phyloP scores from a whole-genome alignment of 257 asterid genomes.

The Solanum appendiculatum region DNA sequence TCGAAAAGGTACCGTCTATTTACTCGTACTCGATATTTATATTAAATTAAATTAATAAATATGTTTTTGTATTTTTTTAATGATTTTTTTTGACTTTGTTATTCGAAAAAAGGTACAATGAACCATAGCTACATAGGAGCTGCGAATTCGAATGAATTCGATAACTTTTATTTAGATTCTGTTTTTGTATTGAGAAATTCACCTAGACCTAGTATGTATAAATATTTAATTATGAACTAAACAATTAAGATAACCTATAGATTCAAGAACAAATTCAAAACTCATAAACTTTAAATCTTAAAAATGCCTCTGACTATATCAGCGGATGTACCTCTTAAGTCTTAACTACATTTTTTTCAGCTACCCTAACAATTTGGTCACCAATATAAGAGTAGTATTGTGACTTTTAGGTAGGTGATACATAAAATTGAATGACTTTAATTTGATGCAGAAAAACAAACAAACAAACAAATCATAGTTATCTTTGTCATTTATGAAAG shows the following conservation, averaged over 20 bases:
- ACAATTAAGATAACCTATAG: not conserved
- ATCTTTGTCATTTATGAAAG: not conserved
- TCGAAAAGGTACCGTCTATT: fast-evolving
- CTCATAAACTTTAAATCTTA: not conserved
- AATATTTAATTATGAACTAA: fast-evolving
- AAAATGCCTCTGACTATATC: too few relatives aligned
- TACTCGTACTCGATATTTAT: not conserved
- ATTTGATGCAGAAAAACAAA: not conserved
- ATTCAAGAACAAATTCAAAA: too few relatives aligned
- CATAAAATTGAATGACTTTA: not conserved
- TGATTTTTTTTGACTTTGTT: fast-evolving
- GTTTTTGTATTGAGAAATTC: fast-evolving
- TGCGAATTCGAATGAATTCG: fast-evolving
- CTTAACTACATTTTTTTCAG: too few relatives aligned
- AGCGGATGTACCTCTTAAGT: too few relatives aligned
- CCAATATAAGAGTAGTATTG: not conserved
- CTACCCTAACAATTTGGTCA: not conserved
- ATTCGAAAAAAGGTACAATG: too few relatives aligned
- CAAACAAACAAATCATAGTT: too few relatives aligned
- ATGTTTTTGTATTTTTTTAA: not conserved
- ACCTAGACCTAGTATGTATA: too few relatives aligned
- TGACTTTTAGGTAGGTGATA: not conserved
- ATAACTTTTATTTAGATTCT: too few relatives aligned
- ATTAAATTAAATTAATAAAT: not conserved
- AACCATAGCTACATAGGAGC: too few relatives aligned